phyloP scores from a whole-genome alignment of 306 rosid genomes.

The Mimosa bimucronata region DNA sequence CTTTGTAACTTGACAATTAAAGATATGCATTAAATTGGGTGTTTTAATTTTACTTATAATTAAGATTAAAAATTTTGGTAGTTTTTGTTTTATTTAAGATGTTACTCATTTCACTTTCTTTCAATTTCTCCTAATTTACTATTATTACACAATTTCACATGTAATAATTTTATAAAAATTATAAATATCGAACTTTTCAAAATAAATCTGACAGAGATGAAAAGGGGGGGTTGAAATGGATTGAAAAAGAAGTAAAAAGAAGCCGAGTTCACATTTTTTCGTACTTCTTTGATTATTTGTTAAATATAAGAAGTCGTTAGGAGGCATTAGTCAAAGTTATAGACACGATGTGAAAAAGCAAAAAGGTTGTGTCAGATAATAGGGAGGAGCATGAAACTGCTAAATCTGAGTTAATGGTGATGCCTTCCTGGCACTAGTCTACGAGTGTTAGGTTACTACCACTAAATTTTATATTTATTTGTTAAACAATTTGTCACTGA shows the following conservation, averaged over 20 bases:
- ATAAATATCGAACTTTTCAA: too few relatives aligned
- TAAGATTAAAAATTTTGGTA: too few relatives aligned
- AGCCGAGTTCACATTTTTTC: background rate
- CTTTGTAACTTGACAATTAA: too few relatives aligned
- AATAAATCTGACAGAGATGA: background rate
- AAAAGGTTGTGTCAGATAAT: background rate
- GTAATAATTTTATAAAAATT: too few relatives aligned
- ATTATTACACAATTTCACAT: too few relatives aligned
- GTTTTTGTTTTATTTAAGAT: too few relatives aligned
- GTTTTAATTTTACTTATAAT: background rate
- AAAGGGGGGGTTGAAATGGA: background rate
- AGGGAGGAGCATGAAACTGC: background rate
- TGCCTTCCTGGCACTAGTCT: background rate
- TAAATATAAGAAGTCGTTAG: background rate
- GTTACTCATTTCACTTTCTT: too few relatives aligned
- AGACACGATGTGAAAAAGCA: background rate
- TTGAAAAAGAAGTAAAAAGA: background rate
- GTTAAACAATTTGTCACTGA: constrained; percentile 13
- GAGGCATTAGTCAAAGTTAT: background rate
- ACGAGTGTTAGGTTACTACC: background rate
- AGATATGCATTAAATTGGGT: too few relatives aligned
- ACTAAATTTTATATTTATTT: background rate
- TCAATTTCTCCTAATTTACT: too few relatives aligned
- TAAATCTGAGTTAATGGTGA: background rate
- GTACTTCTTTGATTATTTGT: too few relatives aligned